Base-by-base conservation (phyloP, 2,329 filamentous ascomycete genomes). In the Neurospora sp. region DNA sequence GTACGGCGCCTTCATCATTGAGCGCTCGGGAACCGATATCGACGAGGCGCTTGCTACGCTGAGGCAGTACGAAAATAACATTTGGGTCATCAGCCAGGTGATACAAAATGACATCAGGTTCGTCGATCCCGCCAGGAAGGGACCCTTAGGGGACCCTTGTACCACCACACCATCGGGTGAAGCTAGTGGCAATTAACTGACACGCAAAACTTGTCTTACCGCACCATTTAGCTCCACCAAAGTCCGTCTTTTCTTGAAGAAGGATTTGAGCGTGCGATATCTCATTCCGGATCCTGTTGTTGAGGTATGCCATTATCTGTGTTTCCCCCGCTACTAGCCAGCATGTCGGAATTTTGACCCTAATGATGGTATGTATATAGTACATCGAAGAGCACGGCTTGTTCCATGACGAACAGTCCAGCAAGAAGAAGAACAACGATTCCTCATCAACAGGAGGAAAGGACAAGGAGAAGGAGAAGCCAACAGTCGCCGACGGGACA, bases 41-140 rank as follows among this genome's bases (percentile, higher is more conserved):
- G 92, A 97, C 72, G 92, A 96, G 77, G 93, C 94, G 1, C 84
- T 97, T 66, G 89, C 91, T n/a, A 90, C 88, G 65, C 83, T 97
- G 66, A 90, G 93, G 77, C 87, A 89, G 71, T 97, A 91, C 87
- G 90, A 92, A 76, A 88, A 93, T 75, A 96, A 97, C 75, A 89
- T 97, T 72, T 90, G 92, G 77, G 91, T 97, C 69, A 95, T 97
- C 73, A 91, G 92, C 70, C 92, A 97, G 80, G 87, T 97, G 68
- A 94, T 97, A 67, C 89, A 92, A 74, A 96, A 96, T 79, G 91
- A 96, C 75, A 90, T 96, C 71, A 92, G 88, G 74, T 91, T 88
- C 38, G 70, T 43, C 19, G 33, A 57, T n/a, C 23, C 37, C 28
- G 11, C n/a, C 19, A 8, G 23, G 72, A 37, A 33, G 46, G 52